Conservation (phyloP, 192 early-diverging fungal species). For the Coemansia sp. region DNA sequence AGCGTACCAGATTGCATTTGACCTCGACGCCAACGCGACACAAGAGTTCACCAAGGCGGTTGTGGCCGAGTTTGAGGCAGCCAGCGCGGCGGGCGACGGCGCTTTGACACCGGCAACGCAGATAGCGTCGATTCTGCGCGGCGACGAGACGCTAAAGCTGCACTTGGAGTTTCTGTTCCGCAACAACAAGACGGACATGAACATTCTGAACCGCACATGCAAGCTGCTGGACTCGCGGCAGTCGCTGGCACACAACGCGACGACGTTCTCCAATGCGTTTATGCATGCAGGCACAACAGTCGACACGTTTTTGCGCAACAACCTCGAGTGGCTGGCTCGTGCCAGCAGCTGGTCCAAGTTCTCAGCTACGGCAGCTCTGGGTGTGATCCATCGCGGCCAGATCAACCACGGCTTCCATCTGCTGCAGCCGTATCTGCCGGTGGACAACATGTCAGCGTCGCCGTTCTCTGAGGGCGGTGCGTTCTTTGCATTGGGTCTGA, state of each 20-base stretch:
- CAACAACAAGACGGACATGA: slow-evolving; percentile 94
- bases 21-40: slow-evolving; percentile 93
- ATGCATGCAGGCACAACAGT: slow-evolving; percentile 98
- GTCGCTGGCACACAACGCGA: slow-evolving; percentile 91
- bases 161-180: slow-evolving; percentile 93
- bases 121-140: slow-evolving; percentile 80
- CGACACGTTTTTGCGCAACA: slow-evolving; percentile 96
- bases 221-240: slow-evolving; percentile 84
- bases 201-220: slow-evolving; percentile 91
- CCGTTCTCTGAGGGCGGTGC: slow-evolving; percentile 96
- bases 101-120: slow-evolving; percentile 50
- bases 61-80: slow-evolving; percentile 50
- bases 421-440: slow-evolving; percentile 90
- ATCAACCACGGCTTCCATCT: slow-evolving; percentile 76
- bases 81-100: slow-evolving; percentile 5
- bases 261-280: slow-evolving; percentile 96
- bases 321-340: slow-evolving; percentile 95
- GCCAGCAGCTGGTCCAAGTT: slow-evolving; percentile 99
- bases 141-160: slow-evolving; percentile 86
- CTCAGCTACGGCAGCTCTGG: slow-evolving; percentile 93
- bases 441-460: slow-evolving; percentile 80
- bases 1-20: slow-evolving; percentile 97
- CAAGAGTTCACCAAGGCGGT: slow-evolving; percentile 94
- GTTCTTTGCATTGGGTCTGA: slow-evolving; percentile 94
- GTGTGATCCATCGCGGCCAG: slow-evolving; percentile 99